Evolutionary conservation across 1,139 yeast species (phyloP).

Genomic region (Pichia sp.): DNA sequence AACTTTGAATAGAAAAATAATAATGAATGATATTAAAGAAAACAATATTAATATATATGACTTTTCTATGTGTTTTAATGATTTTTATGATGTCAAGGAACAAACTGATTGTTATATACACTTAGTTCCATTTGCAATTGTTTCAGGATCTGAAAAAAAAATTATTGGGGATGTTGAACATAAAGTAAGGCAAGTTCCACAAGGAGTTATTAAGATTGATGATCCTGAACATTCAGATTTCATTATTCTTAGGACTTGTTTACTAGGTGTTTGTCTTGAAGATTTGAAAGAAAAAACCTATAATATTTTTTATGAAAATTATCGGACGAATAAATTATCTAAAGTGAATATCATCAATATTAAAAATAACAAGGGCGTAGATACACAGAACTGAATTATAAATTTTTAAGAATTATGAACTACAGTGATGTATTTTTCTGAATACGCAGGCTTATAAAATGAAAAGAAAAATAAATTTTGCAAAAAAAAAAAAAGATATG

Average conservation of each 20-base stretch:
- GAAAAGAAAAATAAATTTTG: no score
- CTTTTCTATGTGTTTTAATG: constrained; percentile 44
- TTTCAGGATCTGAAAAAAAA: constrained; percentile 77
- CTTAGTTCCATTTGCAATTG: constrained; percentile 84
- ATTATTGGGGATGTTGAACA: constrained; percentile 54
- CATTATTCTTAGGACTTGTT: constrained; percentile 80
- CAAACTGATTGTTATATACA: constrained; percentile 24
- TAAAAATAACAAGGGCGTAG: not conserved
- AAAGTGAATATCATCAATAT: constrained; percentile 10
- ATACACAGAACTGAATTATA: not conserved
- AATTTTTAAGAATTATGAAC: no score
- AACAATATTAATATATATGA: constrained; percentile 82
- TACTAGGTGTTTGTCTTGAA: constrained; percentile 89
- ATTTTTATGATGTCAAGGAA: constrained; percentile 24
- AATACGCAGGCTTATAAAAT: no score
- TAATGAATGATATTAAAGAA: constrained; percentile 66
- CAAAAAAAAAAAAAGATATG: no score
- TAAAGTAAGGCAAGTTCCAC: constrained; percentile 63
- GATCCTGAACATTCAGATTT: constrained; percentile 92
- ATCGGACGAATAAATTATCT: constrained; percentile 52
- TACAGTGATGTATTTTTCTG: no score
- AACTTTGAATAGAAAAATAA: constrained; percentile 57
- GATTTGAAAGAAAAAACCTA: constrained; percentile 92
- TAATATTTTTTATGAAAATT: constrained; percentile 75
- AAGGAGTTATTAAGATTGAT: constrained; percentile 88